Evolutionary conservation across 768 basidiomycete genomes (phyloP), one percentile per base, ranked within the genome.

Genomic region (Termitomyces sp.): DNA sequence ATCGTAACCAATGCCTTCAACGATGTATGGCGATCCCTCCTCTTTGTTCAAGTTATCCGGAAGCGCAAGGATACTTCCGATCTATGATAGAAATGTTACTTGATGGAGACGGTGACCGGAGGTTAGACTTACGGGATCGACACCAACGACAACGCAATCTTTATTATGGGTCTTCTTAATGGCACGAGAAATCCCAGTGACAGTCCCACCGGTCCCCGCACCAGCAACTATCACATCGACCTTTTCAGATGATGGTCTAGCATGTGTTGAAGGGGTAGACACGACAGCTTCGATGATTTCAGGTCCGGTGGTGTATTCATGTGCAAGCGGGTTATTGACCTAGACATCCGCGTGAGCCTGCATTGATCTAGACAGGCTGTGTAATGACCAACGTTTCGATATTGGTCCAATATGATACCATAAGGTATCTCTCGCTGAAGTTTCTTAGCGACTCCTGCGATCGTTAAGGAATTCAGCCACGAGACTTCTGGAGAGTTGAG

Each of bases 1-100:
- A 68, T 96, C 93, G 62, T 94, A 94, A 25, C 97, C 97, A 51
- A 98, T 98, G n/a, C 97, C 97, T 68, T 99, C 97, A 20, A 98
- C 85, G 48, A 85, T 67, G 63, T 98, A 98, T 50, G 73, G 70
- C 25, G 63, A 64, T 10, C 80, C 85, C 39, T 68, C 70, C 48
- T 73, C 80, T 1, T 65, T 66, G 63, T 94, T 94, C 45, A 94
- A 73, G 16, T 65, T 57, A 38, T 84, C 80, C 0, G 93, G 91
- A 29, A 76, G 56, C 0, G 94, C 94, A 29, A 98, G 84, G 53
- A 96, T 81, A 61, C 94, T 97, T 39, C 96, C 96, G 69, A 84
- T 79, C 91, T 92, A 59, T n/a, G n/a, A 22, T 18, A 23, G 32
- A 45, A 36, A 65, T 41, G 57, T 48, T 31, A 52, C 31, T 22